Conservation (phyloP, 163 green algal species). For the Scenedesmus sp. region DNA sequence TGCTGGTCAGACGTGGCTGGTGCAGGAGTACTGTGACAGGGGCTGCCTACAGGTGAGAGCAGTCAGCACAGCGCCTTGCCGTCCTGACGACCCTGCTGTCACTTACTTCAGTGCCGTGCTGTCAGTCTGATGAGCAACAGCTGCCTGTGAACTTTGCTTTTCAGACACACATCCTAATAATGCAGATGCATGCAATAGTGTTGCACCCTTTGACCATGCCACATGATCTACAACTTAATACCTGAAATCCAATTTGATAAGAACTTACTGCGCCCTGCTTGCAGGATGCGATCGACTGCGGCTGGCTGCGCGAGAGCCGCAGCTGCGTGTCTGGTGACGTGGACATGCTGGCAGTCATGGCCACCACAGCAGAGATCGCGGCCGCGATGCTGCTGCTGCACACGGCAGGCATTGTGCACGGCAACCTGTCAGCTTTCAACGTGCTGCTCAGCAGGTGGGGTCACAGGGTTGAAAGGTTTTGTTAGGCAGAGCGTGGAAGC, state of each 20-base stretch:
- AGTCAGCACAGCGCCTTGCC: no score
- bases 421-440: not conserved
- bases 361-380: not conserved
- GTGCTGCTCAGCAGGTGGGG: not conserved
- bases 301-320: not conserved
- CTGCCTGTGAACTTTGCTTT: no score
- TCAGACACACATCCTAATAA: no score
- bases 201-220: no score
- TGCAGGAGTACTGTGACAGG: not conserved
- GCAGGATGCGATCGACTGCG: not conserved
- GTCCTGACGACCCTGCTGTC: not conserved
- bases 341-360: conserved; percentile 1
- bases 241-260: no score
- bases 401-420: not conserved
- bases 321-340: not conserved
- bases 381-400: not conserved
- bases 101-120: no score
- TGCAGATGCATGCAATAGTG: no score
- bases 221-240: no score
- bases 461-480: not conserved
- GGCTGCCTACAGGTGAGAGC: not conserved
- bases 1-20: not conserved
- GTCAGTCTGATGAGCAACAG: no score
- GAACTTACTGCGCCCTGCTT: not conserved
- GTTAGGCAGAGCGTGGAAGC: not conserved